Evolutionary conservation across 2,329 filamentous ascomycete species (phyloP).

Genomic region (Aspergillus fructus): DNA sequence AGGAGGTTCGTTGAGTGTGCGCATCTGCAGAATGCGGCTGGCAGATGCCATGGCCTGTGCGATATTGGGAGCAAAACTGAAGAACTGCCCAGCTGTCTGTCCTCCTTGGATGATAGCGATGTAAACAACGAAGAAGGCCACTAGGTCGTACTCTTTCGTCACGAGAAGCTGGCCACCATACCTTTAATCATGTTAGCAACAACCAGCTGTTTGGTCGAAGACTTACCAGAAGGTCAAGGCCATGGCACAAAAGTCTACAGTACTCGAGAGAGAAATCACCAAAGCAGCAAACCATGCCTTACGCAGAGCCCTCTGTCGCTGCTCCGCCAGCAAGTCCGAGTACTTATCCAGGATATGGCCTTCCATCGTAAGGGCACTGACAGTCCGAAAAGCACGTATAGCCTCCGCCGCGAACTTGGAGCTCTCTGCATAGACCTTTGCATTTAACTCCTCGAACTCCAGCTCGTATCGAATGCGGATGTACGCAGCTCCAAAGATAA

Average conservation of each 20-base stretch:
- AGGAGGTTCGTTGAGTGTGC: constrained; percentile 9
- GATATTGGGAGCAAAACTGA: constrained; percentile 41
- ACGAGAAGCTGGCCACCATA: constrained; percentile 63
- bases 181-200: constrained; percentile 27
- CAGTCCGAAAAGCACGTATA: constrained; percentile 71
- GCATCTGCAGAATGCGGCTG: constrained; percentile 36
- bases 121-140: constrained; percentile 59
- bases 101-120: constrained; percentile 67
- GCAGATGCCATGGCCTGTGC: constrained; percentile 29
- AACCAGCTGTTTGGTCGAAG: too few relatives aligned
- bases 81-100: constrained; percentile 65
- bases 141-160: constrained; percentile 47
- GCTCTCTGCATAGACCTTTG: constrained; percentile 66
- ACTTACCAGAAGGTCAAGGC: constrained; percentile 58
- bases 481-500: constrained; percentile 50
- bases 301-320: constrained; percentile 59
- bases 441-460: constrained; percentile 67
- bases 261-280: constrained; percentile 57
- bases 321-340: constrained; percentile 54
- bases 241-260: constrained; percentile 53
- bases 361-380: constrained; percentile 69
- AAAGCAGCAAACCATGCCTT: constrained; percentile 63
- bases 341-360: constrained; percentile 65
- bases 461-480: constrained; percentile 62
- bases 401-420: constrained; percentile 75